A percentile compares a stretch with the other conserved stretches of the same genome.
Conservation (phyloP, 352 stramenopile genomes). For the Globisporangium nagaii region DNA sequence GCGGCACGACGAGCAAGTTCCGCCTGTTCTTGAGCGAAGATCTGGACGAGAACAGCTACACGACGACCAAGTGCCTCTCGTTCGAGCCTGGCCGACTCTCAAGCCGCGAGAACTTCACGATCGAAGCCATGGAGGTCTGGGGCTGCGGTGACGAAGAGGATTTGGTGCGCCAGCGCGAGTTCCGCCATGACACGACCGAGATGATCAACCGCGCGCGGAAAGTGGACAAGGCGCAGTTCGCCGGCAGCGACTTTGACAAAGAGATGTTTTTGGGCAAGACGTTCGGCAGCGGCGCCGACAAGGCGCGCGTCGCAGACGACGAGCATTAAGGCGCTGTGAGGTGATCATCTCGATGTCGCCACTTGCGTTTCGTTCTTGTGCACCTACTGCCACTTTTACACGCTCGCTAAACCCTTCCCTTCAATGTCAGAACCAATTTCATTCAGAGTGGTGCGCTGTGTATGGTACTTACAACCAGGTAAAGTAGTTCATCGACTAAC, state of each 20-base stretch:
- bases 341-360: too few species aligned
- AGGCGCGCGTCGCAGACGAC: slow-evolving; percentile 60
- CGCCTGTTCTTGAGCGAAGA: slow-evolving; percentile 81
- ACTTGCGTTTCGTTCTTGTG: too few species aligned
- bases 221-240: slow-evolving; percentile 83
- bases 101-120: slow-evolving; percentile 45
- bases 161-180: slow-evolving; percentile 38
- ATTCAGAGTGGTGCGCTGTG: too few species aligned
- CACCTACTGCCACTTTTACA: too few species aligned
- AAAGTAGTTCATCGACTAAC: slow-evolving; percentile 12
- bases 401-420: too few species aligned
- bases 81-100: slow-evolving; percentile 70
- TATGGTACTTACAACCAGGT: not conserved
- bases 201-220: slow-evolving; percentile 80
- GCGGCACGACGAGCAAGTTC: slow-evolving; percentile 68
- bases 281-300: slow-evolving; percentile 67
- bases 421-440: too few species aligned
- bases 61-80: slow-evolving; percentile 59
- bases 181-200: slow-evolving; percentile 74
- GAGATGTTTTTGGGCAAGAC: slow-evolving; percentile 78
- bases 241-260: slow-evolving; percentile 80
- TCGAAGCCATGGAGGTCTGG: slow-evolving; percentile 76
- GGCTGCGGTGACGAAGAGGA: slow-evolving; percentile 67
- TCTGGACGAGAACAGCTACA: slow-evolving; percentile 80
- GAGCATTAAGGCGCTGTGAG: slow-evolving; percentile 26